Base-by-base conservation (phyloP, 2,329 filamentous ascomycete genomes). In the Pleoardoris graminearum region DNA sequence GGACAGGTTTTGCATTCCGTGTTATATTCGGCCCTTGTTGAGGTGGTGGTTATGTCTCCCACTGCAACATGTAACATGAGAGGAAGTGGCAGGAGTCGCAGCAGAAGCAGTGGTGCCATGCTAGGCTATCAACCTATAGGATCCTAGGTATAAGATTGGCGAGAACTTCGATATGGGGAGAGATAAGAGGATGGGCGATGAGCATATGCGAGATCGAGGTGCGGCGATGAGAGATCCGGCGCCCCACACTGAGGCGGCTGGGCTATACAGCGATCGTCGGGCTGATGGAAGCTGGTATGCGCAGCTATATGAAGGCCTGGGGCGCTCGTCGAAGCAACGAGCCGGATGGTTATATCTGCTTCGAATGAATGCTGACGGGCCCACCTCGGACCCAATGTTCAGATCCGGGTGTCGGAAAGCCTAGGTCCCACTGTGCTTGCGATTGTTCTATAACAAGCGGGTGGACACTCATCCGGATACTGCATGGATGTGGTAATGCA, bases 1-100 rank as follows among this genome's bases (percentile, higher is more conserved):
- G 67, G 66, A 41, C 66, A 68, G 4, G 66, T 67, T 38, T 70
- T 70, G 50, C 67, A 70, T 51, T 70, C 67, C 0, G 67, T 69
- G 30, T 57, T 57, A 45, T 58, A 60, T 19, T 70, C 67, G 10
- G 61, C 60, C 11, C 38, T 27, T 3, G 56, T 63, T 25, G 37
- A 55, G 37, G 69, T 66, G 45, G 61, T 45, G 36, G 61, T 25
- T 27, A 55, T 3, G 1, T 51, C 51, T 2, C 47, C 50, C 7
- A 21, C 4, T 17, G 39, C 43, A 27, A 4, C 22, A 11, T 8
- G 7, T 7, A 42, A 11, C 4, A 53, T 2, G 5, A 52, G 10
- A 16, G 50, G n/a, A 12, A 53, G 11, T 14, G 36, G 21, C 11
- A 38, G 16, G 14, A 55, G 16, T 21, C 48, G 19, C 32, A 30